Evolutionary conservation across 805 yeast species (phyloP), one percentile per base, ranked within the genome.

Genomic region (Lachancea dasiensis): DNA sequence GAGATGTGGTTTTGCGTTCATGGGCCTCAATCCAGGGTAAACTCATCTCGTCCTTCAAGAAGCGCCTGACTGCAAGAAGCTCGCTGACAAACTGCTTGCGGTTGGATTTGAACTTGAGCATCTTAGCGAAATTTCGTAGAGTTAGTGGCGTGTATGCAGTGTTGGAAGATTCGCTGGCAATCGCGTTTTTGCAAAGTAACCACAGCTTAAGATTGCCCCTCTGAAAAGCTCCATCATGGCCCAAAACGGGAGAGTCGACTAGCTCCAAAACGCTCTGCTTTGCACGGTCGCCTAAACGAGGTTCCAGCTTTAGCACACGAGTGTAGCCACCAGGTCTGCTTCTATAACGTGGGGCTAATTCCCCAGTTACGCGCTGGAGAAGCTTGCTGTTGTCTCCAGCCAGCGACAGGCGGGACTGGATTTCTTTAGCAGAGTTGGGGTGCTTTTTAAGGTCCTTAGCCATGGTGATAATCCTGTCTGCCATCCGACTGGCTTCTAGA

Each of bases 231-330:
- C 49, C 52, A 19, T 36, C 42, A 11, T 24, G 27, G 21, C 47
- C 56, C 6, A 49, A 22, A 6, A 56, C 54, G 3, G 68, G 61
- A 3, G 80, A 77, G 50, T 84, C 95, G 1, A 90, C 94, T 33
- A 92, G 68, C 61, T 92, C 98, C 38, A 92, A 55, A 6, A 89
- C 79, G 0, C 92, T 79, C 70, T 85, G 92, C 22, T 89, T 89
- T 0, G 97, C 95, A 44, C 79, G 82, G 58, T 92, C 98, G 39
- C 92, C 89, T 32, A 81, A 61, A 48, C 97, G 72, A 13, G 89
- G 86, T 60, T 92, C 97, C 44, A 92, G 67, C 49, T 75, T 79
- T 45, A 87, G 64, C 38, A 90, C 75, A 49, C 97, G 75, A 3
- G 97, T 86, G 65, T 81, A 90, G 1, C 97, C 97, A 44, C 86